Evolutionary conservation across 2,329 filamentous ascomycete species (phyloP), one percentile per base, ranked within the genome.

Genomic region (Diaporthe caulivora): DNA sequence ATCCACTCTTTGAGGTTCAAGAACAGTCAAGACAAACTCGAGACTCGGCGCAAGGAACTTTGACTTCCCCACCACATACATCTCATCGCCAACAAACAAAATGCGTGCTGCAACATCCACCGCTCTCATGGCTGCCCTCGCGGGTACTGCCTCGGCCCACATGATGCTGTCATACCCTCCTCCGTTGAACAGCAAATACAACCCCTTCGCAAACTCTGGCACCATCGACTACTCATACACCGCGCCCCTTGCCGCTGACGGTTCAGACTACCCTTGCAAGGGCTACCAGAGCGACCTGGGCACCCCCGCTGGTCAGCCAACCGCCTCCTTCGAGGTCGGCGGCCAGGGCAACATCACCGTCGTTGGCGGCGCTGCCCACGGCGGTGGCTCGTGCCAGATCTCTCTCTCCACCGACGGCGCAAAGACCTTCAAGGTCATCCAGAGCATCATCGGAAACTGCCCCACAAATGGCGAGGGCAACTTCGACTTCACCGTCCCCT

Each of bases 221-320:
- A 82, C 87, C 71, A 87, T 90, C 80, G 93, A 95, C 84, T 94
- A 93, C 85, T 89, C 88, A 77, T 94, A 94, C 84, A 94, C 91
- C 47, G 86, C 87, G 24, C 94, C 94, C 4, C 87, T 97, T 62
- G 80, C 83, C 2, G 79, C 85, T 17, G 84, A 86, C 75, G 92
- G 92, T 26, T 86, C 86, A 72, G 88, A 95, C 82, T 97, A 90
- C 81, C 92, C 94, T 7, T 97, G 94, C 89, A 95, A 95, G 85
- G 92, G 92, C 76, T 86, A 86, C 80, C 85, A 88, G 65, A 81
- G 79, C 64, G 83, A 87, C 67, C 77, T 90, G 29, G 87, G 87
- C 77, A 87, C 86, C 34, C 54, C 82, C 5, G 82, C 83, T 60
- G 90, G 90, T 76, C 81, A 84, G 24, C 82, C 90, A 6, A 88